These are phyloP conservation scores for Basidiobolus meristosporus DNA, from an alignment of 371 early-diverging fungal species.

Conservation along the genomic window DNA sequence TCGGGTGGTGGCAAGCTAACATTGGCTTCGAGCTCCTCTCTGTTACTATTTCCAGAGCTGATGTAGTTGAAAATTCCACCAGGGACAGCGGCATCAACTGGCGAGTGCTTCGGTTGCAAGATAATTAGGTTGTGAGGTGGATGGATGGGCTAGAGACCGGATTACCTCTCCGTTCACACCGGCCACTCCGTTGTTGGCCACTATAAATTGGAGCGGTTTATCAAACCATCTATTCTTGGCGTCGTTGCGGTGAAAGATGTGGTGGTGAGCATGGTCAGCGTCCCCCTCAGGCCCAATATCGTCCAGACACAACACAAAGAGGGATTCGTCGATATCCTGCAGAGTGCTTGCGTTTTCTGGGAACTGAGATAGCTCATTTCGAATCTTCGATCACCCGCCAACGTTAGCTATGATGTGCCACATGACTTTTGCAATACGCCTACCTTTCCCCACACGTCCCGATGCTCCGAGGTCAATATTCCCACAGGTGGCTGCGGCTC, in stretches of 20 bases:
- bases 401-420: no score
- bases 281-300: constrained; percentile 35
- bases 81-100: constrained; percentile 82
- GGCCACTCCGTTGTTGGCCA: constrained; percentile 65
- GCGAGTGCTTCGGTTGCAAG: constrained; percentile 38
- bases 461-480: constrained; percentile 60
- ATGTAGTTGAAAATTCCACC: constrained; percentile 14
- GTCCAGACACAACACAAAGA: constrained; percentile 78
- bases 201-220: constrained; percentile 74
- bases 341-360: constrained; percentile 51
- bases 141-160: background rate
- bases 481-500: constrained; percentile 47
- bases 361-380: no score
- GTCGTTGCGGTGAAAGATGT: constrained; percentile 55
- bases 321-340: constrained; percentile 44
- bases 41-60: constrained; percentile 32
- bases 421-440: no score
- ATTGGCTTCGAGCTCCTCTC: constrained; percentile 14
- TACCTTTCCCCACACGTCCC: constrained; percentile 70
- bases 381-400: no score
- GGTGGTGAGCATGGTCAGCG: constrained; percentile 40
- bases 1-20: constrained; percentile 20
- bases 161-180: constrained; percentile 85
- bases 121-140: background rate
- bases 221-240: constrained; percentile 91